phyloP scores from a whole-genome alignment of 169 alveolate genomes.

The Cryptosporidium parvum region DNA sequence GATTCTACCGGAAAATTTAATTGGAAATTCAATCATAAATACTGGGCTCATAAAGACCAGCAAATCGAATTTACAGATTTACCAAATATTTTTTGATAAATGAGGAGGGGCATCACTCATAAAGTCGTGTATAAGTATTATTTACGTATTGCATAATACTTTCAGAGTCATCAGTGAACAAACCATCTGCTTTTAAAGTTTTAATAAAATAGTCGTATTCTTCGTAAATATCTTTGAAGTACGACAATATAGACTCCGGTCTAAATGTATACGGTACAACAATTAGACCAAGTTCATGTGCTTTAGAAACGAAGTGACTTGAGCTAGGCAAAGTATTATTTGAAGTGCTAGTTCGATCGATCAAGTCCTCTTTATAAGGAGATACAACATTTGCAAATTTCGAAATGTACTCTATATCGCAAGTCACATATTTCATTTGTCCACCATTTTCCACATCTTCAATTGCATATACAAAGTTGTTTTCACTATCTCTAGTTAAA shows the following conservation, averaged over 20 bases:
- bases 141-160: constrained; percentile 16
- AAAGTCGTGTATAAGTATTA: background rate
- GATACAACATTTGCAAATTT: constrained; percentile 65
- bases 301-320: constrained; percentile 29
- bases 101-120: background rate
- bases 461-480: constrained; percentile 48
- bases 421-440: constrained; percentile 17
- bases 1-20: constrained; percentile 10
- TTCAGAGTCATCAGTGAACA: constrained; percentile 51
- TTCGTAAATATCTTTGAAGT: constrained; percentile 20
- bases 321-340: background rate
- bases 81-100: constrained; percentile 52
- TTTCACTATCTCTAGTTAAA: constrained; percentile 26
- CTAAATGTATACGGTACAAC: constrained; percentile 74
- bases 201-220: constrained; percentile 48
- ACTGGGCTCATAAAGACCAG: constrained; percentile 62
- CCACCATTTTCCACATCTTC: background rate
- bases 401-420: constrained; percentile 31
- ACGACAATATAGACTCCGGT: constrained; percentile 42
- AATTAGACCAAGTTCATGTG: constrained; percentile 37
- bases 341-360: background rate
- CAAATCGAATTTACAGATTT: constrained; percentile 54
- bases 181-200: constrained; percentile 26
- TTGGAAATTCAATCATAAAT: constrained; percentile 67
- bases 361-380: constrained; percentile 40